phyloP scores from a whole-genome alignment of 2,329 filamentous ascomycete genomes.

The Aspergillus costaricaensis region DNA sequence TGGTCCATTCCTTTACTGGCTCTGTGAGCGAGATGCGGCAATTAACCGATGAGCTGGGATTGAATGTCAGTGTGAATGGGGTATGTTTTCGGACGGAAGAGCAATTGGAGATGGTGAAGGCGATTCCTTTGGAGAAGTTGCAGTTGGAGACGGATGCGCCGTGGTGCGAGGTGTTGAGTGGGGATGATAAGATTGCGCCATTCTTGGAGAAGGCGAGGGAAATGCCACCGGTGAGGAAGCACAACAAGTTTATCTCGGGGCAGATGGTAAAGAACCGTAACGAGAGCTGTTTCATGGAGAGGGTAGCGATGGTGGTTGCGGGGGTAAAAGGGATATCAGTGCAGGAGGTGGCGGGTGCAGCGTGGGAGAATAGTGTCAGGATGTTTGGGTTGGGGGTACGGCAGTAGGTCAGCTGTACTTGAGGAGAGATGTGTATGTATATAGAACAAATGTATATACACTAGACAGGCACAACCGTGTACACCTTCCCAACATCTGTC shows the following conservation, averaged over 20 bases:
- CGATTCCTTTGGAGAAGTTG: conserved; percentile 44
- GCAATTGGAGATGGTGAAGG: conserved; percentile 46
- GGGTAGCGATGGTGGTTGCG: conserved; percentile 52
- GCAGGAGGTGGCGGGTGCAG: conserved; percentile 46
- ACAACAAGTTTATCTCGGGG: conserved; percentile 50
- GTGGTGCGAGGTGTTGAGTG: conserved; percentile 48
- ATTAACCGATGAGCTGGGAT: conserved; percentile 38
- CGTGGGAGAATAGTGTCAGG: conserved; percentile 39
- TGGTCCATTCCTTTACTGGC: conserved; percentile 90
- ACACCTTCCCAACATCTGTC: background rate
- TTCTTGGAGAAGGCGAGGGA: conserved; percentile 45
- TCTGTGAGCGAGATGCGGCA: conserved; percentile 53
- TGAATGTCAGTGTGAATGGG: conserved; percentile 54
- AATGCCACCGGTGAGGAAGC: conserved; percentile 50
- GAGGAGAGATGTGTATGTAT: background rate
- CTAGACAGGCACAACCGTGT: conserved; percentile 11
- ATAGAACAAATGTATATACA: background rate
- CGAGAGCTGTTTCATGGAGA: conserved; percentile 53
- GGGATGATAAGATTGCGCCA: conserved; percentile 41
- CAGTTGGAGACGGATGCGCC: conserved; percentile 55
- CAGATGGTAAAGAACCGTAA: conserved; percentile 53
- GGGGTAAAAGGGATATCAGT: conserved; percentile 49
- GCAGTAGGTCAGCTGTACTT: background rate
- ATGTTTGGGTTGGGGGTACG: conserved; percentile 32
- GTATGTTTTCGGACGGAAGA: conserved; percentile 48